Base-by-base conservation (phyloP, 2,329 filamentous ascomycete genomes). In the Neofusicoccum cordaticola region DNA sequence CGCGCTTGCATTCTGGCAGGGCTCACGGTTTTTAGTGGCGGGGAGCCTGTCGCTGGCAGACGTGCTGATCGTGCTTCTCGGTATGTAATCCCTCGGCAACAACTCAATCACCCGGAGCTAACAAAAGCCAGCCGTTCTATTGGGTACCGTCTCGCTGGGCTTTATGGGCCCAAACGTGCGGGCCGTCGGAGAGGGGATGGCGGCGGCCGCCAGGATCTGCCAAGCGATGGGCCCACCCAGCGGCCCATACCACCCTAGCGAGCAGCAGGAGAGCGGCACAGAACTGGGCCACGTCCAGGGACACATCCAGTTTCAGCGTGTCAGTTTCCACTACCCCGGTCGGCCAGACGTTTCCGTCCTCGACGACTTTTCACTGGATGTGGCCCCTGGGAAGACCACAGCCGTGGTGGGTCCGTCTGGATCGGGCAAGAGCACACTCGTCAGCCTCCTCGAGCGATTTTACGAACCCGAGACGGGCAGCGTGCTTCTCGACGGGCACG, bases 321-420 rank as follows among this genome's bases (percentile, higher is more conserved):
- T 98, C 73, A 95, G 91, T 76, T 93, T 97, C 77, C 94, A 97
- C 70, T 98, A 99, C 72, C 95, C 95, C 3, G 97, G 93, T 5
- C 87, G 95, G 12, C 92, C 93, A 0, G 93, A 97, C 71, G 93
- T 97, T 3, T 86, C 88, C 1, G 91, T 98, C 44, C 94, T 98
- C 88, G 83, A 95, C 47, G 88, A 89, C 68, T 91, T 98, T 64
- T 90, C 83, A 64, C 85, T 99, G 1, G 77, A 84, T 0, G 89
- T 98, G 42, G 92, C 93, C 1, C 91, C 93, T 2, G 93, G 94
- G 19, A 96, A 97, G 80, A 93, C 91, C 17, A 97, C 94, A 2
- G 95, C 95, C 1, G 82, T 99, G 7, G 95, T 99, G 5, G 95
- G 95, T 65, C 92, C 94, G 0, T 98, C 94, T 11, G 95, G 94